These are phyloP conservation scores for Pseudozyma thailandica DNA, from an alignment of 1,284 basidiomycete genomes.

Conservation along the genomic window DNA sequence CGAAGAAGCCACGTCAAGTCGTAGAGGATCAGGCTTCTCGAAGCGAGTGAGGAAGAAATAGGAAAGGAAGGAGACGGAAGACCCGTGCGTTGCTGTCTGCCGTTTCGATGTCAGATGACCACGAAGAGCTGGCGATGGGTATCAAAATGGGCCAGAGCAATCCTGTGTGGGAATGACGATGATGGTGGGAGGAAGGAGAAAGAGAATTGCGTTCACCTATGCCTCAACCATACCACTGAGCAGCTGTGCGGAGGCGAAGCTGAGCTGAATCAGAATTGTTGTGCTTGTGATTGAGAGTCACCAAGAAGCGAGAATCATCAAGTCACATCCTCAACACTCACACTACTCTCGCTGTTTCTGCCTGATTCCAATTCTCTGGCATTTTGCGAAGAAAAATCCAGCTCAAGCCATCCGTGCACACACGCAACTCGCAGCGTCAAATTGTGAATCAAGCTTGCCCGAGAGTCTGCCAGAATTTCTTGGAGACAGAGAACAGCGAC, in stretches of 20 bases:
- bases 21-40: neutral
- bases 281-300: too few species aligned
- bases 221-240: too few species aligned
- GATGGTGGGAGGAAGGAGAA: neutral
- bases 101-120: neutral
- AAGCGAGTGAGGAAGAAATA: neutral
- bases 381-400: too few species aligned
- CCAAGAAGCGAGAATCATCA: too few species aligned
- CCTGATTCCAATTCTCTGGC: too few species aligned
- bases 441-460: neutral
- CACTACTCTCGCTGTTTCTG: too few species aligned
- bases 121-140: neutral
- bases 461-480: neutral
- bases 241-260: too few species aligned
- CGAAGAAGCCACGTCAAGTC: neutral
- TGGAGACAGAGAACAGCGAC: neutral
- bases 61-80: neutral
- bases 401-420: slow-evolving; percentile 1
- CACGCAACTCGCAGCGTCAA: too few species aligned
- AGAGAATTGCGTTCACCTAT: too few species aligned
- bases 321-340: too few species aligned
- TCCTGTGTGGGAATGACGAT: neutral
- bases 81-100: neutral
- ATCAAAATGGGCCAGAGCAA: neutral
- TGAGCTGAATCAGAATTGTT: too few species aligned